Conservation (phyloP, 2,329 filamentous ascomycete species). For the Trichoderma hamatum region DNA sequence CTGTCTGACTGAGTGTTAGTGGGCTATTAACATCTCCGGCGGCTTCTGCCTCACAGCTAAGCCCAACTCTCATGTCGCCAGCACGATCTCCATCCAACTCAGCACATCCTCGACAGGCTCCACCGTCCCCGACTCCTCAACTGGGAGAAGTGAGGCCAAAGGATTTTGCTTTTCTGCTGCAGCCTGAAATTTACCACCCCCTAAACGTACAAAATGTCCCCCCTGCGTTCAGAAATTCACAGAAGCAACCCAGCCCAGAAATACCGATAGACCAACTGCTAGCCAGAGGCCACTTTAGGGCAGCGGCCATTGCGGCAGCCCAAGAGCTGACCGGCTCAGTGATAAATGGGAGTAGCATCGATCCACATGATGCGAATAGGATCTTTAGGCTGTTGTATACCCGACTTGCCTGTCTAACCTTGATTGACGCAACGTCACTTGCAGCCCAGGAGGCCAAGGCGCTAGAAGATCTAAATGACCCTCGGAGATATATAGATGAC, state of each 20-base stretch:
- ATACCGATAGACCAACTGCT: conserved; percentile 71
- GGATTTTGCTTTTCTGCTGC: conserved; percentile 79
- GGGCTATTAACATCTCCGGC: conserved; percentile 38
- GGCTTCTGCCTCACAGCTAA: conserved; percentile 31
- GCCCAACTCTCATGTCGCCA: conserved; percentile 19
- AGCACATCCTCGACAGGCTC: conserved; percentile 33
- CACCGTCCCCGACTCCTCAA: conserved; percentile 37
- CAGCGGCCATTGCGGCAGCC: conserved; percentile 70
- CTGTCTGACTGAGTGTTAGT: conserved; percentile 29
- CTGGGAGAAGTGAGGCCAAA: conserved; percentile 48
- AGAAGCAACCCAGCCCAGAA: conserved; percentile 63
- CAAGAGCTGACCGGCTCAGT: conserved; percentile 59
- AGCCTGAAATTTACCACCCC: conserved; percentile 80
- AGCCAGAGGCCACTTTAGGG: conserved; percentile 74
- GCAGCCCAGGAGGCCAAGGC: conserved; percentile 69
- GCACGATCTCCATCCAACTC: conserved; percentile 33
- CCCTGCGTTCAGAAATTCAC: conserved; percentile 68
- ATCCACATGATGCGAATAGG: conserved; percentile 60
- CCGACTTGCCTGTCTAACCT: conserved; percentile 77
- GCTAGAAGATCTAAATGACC: conserved; percentile 63
- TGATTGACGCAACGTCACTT: conserved; percentile 72
- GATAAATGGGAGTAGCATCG: conserved; percentile 46
- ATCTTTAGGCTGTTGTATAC: conserved; percentile 82
- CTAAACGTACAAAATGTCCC: conserved; percentile 66
- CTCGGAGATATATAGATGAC: conserved; percentile 59